Evolutionary conservation across 2,329 filamentous ascomycete species (phyloP), one percentile per base, ranked within the genome.

Genomic region (Raffaelea deltoideospora): DNA sequence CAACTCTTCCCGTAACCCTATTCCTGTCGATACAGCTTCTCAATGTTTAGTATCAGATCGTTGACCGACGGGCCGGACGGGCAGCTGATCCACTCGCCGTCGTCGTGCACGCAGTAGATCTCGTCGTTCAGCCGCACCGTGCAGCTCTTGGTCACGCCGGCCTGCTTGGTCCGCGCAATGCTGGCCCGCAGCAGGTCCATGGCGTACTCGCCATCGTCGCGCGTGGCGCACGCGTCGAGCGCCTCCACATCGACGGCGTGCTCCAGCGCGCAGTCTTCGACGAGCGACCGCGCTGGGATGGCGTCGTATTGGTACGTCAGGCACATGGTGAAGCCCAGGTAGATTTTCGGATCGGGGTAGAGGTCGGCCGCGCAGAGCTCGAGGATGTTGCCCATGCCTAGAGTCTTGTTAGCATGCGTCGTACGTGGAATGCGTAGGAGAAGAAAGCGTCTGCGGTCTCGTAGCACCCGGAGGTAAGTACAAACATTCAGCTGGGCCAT

Each of bases 301-400:
- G 76, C 58, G 18, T 64, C 38, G 57, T 87, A 98, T 43, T 86
- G 72, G 43, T 68, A 70, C 18, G 78, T 76, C 39, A 98, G 61
- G 60, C 90, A 98, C 70, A 92, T 90, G 39, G 85, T 79, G 59
- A 96, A 98, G 42, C 88, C 88, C 18, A 98, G 75, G 49, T 80
- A 87, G 45, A 78, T 82, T 58, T 93, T 90, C 23, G 83, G 82
- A 45, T 87, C 76, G 22, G 83, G 81, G 51, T 90, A 90, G 23
- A 90, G 68, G 44, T 79, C 67, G 41, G 78, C 77, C 24, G 87
- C 87, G 60, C 90, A 98, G 34, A 98, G 79, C 55, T 94, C 80
- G 56, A 98, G 67, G 53, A 94, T 93, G 60, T 98, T 86, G 43
- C 90, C 90, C 50, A 96, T 73, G 56, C 83, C 58, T 60, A 42